Conservation (phyloP, 495 filamentous ascomycete species). For the Penicillium steckii region DNA sequence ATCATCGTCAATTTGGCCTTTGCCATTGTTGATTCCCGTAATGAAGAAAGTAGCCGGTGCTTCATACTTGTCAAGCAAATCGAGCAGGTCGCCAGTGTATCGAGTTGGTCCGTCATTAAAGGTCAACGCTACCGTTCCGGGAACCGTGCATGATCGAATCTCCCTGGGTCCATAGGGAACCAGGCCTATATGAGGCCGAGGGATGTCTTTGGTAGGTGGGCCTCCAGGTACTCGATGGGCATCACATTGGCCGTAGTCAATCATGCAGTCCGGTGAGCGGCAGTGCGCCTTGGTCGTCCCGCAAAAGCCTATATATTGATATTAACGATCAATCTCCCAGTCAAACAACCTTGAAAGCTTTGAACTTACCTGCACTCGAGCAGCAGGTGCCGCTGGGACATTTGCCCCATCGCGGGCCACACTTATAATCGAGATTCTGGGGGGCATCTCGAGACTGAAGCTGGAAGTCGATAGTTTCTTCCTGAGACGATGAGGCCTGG, state of each 20-base stretch:
- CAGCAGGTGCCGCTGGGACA: constrained; percentile 63
- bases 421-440: constrained; percentile 27
- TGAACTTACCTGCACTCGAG: constrained; percentile 56
- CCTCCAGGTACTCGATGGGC: constrained; percentile 64
- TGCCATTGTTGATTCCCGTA: constrained; percentile 71
- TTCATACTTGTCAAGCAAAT: constrained; percentile 63
- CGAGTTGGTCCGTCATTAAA: constrained; percentile 76
- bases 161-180: constrained; percentile 59
- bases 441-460: constrained; percentile 19
- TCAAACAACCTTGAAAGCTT: too few relatives aligned
- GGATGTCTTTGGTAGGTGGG: constrained; percentile 54
- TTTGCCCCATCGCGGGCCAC: constrained; percentile 42
- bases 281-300: constrained; percentile 63
- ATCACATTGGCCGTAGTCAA: constrained; percentile 69
- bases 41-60: constrained; percentile 80
- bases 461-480: background rate
- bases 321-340: too few relatives aligned
- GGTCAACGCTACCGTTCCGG: constrained; percentile 69
- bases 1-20: constrained; percentile 66
- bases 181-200: constrained; percentile 56
- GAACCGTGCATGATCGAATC: constrained; percentile 64
- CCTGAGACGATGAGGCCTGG: background rate
- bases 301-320: constrained; percentile 61
- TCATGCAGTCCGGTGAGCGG: constrained; percentile 65
- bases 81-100: constrained; percentile 67